Percentiles rank a stretch among this genome's conserved stretches.
phyloP scores from a whole-genome alignment of 2,329 filamentous ascomycete species.

The Neurospora sp. region DNA sequence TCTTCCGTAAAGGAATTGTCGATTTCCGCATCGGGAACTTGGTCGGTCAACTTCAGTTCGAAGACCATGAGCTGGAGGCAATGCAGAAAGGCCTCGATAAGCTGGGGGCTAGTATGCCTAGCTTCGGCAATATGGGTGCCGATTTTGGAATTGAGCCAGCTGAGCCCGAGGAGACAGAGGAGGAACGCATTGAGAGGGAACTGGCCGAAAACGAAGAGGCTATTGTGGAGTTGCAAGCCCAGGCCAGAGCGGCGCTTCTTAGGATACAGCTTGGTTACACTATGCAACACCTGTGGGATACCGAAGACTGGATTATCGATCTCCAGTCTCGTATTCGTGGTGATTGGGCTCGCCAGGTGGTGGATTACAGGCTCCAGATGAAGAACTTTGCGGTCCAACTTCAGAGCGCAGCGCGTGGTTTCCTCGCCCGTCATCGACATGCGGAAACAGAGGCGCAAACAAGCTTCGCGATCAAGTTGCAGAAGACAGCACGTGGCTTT shows the following conservation, averaged over 20 bases:
- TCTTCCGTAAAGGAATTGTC: slow-evolving; percentile 89
- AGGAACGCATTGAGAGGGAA: slow-evolving; percentile 78
- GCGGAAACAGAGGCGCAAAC: slow-evolving; percentile 28
- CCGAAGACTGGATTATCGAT: slow-evolving; percentile 67
- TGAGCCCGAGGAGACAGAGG: slow-evolving; percentile 77
- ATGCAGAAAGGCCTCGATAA: slow-evolving; percentile 97
- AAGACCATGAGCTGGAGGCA: slow-evolving; percentile 92
- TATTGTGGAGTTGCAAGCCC: slow-evolving; percentile 75
- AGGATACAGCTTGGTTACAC: slow-evolving; percentile 67
- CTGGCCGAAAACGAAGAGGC: slow-evolving; percentile 63
- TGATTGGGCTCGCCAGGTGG: slow-evolving; percentile 76
- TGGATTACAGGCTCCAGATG: slow-evolving; percentile 76
- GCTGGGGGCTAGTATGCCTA: slow-evolving; percentile 90
- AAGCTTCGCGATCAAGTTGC: slow-evolving; percentile 56
- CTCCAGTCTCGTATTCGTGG: slow-evolving; percentile 82
- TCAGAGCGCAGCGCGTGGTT: slow-evolving; percentile 69
- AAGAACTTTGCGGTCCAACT: slow-evolving; percentile 66
- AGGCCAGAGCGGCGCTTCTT: slow-evolving; percentile 71
- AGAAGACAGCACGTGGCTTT: slow-evolving; percentile 53
- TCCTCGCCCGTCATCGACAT: slow-evolving; percentile 56
- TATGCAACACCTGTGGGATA: slow-evolving; percentile 88
- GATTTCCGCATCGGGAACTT: slow-evolving; percentile 95
- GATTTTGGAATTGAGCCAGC: slow-evolving; percentile 87
- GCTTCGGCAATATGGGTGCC: slow-evolving; percentile 93
- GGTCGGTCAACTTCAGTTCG: slow-evolving; percentile 92